These are phyloP conservation scores for Aspergillus flavus DNA, from an alignment of 2,329 filamentous ascomycete genomes.

Conservation along the genomic window DNA sequence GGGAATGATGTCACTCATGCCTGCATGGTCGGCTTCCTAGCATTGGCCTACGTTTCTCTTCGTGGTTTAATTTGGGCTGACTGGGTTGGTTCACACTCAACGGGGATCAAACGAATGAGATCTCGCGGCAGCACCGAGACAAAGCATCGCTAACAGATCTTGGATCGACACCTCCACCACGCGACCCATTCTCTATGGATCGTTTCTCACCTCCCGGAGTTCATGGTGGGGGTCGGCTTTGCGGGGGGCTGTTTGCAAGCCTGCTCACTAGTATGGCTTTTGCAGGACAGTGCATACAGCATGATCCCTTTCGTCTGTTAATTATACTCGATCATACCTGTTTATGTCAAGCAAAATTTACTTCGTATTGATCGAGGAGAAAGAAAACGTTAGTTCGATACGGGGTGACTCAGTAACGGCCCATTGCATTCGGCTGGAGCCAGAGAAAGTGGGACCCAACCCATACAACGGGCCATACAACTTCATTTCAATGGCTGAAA, in stretches of 20 bases:
- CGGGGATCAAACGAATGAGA: background rate
- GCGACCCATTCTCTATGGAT: background rate
- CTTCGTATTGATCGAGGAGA: background rate
- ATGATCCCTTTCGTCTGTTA: background rate
- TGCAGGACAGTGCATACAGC: background rate
- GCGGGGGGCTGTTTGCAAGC: background rate
- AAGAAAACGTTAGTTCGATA: background rate
- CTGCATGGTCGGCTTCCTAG: too few relatives aligned
- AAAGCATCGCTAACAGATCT: background rate
- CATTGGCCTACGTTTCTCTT: background rate
- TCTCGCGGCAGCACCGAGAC: background rate
- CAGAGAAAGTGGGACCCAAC: slow-evolving; percentile 9
- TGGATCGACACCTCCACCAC: slow-evolving; percentile 6
- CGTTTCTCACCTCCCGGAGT: background rate
- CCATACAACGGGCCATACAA: slow-evolving; percentile 1
- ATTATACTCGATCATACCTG: background rate
- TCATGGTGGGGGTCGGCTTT: background rate
- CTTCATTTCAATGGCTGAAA: slow-evolving; percentile 10
- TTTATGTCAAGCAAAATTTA: background rate
- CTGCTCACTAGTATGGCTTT: background rate
- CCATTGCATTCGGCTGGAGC: background rate
- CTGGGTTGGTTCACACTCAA: background rate
- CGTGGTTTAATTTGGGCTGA: background rate
- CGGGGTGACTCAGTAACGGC: background rate
- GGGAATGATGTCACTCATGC: slow-evolving; percentile 19